Conservation (phyloP, 2,329 filamentous ascomycete genomes). For the Trichophyton simii region DNA sequence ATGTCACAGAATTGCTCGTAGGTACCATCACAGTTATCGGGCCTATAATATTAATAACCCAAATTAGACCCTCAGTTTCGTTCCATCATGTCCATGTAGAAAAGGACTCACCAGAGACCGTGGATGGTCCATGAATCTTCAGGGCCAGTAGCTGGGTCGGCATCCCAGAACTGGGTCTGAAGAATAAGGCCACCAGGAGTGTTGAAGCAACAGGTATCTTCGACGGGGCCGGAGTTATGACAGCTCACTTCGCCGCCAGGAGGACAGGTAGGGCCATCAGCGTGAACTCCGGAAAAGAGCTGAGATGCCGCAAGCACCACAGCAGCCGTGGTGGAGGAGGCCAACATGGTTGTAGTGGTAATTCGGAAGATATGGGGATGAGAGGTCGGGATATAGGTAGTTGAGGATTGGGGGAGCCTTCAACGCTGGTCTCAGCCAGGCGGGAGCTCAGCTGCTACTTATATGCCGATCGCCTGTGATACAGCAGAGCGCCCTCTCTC, state of each 20-base stretch:
- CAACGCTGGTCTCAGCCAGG: neutral
- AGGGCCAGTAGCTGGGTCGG: slow-evolving; percentile 42
- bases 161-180: slow-evolving; percentile 51
- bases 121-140: slow-evolving; percentile 47
- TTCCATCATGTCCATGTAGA: neutral
- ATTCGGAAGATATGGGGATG: neutral
- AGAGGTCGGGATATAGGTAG: neutral
- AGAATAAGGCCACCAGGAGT: slow-evolving; percentile 45
- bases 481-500: neutral
- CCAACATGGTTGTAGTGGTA: neutral
- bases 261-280: slow-evolving; percentile 19
- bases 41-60: slow-evolving; percentile 20
- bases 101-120: slow-evolving; percentile 38
- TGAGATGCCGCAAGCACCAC: neutral
- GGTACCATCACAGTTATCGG: slow-evolving; percentile 45
- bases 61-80: neutral
- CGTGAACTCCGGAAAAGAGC: neutral
- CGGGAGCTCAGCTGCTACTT: neutral
- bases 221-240: slow-evolving; percentile 39
- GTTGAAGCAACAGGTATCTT: slow-evolving; percentile 47
- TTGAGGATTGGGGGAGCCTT: neutral
- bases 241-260: slow-evolving; percentile 40
- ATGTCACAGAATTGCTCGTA: slow-evolving; percentile 46
- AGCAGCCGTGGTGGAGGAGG: neutral
- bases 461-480: neutral